A percentile compares a stretch with the other conserved stretches of the same genome.
These are phyloP conservation scores for Boechera stricta DNA, from an alignment of 345 rosid genomes.

Conservation along the genomic window DNA sequence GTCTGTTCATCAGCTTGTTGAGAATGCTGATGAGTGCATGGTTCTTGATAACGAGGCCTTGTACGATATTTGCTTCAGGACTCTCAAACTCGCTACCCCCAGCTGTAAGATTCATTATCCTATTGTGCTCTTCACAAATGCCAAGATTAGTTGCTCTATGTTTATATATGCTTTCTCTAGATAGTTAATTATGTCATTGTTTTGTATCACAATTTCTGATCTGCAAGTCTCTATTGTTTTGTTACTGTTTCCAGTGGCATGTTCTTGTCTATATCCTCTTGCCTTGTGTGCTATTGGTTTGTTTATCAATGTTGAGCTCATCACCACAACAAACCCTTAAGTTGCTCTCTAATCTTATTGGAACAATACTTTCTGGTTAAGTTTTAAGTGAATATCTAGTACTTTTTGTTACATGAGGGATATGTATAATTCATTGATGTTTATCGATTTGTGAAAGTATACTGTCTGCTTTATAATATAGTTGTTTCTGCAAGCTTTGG, in stretches of 20 bases:
- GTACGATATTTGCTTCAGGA: slow-evolving; percentile 33
- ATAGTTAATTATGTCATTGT: neutral
- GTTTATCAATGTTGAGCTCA: neutral
- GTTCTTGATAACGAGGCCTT: slow-evolving; percentile 23
- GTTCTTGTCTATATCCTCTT: neutral
- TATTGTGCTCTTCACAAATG: neutral
- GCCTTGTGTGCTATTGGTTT: neutral
- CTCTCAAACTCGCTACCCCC: slow-evolving; percentile 32
- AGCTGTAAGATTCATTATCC: slow-evolving; percentile 40
- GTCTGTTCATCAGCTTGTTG: slow-evolving; percentile 43
- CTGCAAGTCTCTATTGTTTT: neutral
- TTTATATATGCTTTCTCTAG: neutral
- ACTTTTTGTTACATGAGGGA: neutral
- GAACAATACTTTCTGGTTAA: neutral
- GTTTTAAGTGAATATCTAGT: neutral
- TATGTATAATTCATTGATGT: neutral
- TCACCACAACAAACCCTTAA: neutral
- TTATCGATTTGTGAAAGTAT: neutral
- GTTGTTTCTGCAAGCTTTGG: neutral
- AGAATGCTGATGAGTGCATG: slow-evolving; percentile 43
- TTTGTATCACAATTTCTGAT: neutral
- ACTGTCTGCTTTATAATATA: neutral
- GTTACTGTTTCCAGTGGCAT: neutral
- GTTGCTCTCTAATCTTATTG: neutral
- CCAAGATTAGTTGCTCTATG: neutral